Evolutionary conservation across 352 stramenopile genomes (phyloP).

Genomic region (Phytophthora ohioensis): DNA sequence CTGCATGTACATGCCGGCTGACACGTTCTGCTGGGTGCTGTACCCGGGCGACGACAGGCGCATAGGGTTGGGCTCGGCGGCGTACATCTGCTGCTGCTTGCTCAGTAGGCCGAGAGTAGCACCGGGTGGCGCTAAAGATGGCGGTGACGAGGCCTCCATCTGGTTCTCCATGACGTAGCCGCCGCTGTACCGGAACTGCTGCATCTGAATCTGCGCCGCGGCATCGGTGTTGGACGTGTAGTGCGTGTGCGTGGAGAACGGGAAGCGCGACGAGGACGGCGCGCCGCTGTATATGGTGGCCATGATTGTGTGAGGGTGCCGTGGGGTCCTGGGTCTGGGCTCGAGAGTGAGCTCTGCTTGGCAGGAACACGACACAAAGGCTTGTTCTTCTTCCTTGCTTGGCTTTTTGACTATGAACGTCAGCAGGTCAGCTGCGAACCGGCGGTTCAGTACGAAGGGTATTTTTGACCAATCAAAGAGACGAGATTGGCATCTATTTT

Average conservation of each 20-base stretch:
- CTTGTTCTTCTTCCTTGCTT: constrained; percentile 20
- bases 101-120: constrained; percentile 49
- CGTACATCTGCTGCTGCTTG: constrained; percentile 51
- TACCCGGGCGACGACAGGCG: constrained; percentile 40
- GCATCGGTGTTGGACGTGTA: constrained; percentile 63
- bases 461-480: constrained; percentile 37
- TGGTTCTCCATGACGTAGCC: constrained; percentile 54
- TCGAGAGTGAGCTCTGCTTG: neutral
- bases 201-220: constrained; percentile 60
- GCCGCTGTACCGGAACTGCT: constrained; percentile 63
- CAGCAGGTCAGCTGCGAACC: constrained; percentile 17
- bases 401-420: constrained; percentile 36
- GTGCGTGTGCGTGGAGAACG: constrained; percentile 70
- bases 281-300: constrained; percentile 77
- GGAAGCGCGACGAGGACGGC: constrained; percentile 63
- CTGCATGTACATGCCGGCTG: constrained; percentile 64
- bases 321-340: neutral
- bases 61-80: constrained; percentile 28
- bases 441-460: constrained; percentile 33
- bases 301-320: constrained; percentile 35
- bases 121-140: constrained; percentile 44
- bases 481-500: constrained; percentile 16
- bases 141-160: constrained; percentile 44
- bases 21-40: constrained; percentile 36
- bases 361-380: neutral